These are phyloP conservation scores for Ophiostoma tasmaniense DNA, from an alignment of 2,329 filamentous ascomycete genomes.

Conservation along the genomic window DNA sequence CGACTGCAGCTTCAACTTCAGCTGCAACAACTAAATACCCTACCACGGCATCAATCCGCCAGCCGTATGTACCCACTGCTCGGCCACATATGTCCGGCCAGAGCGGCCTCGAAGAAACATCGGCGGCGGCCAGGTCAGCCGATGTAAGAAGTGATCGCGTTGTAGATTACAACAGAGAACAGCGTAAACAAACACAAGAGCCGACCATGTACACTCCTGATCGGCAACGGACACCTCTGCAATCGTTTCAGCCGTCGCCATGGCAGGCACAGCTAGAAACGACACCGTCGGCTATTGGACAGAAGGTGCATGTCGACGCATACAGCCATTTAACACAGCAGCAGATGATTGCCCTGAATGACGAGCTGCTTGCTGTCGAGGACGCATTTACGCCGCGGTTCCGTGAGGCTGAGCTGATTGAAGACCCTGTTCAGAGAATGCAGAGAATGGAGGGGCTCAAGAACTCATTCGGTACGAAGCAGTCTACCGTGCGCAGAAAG, in stretches of 20 bases:
- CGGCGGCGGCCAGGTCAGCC: neutral
- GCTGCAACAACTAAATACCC: neutral
- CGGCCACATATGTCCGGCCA: neutral
- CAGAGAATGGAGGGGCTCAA: constrained; percentile 35
- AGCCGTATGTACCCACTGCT: neutral
- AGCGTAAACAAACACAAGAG: neutral
- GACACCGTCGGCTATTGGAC: neutral
- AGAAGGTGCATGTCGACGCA: constrained; percentile 26
- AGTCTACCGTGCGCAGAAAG: constrained; percentile 48
- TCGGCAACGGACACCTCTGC: neutral
- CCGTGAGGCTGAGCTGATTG: constrained; percentile 33
- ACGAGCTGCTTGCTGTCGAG: constrained; percentile 33
- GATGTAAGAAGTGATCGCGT: neutral
- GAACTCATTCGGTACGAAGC: constrained; percentile 47
- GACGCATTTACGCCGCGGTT: constrained; percentile 34
- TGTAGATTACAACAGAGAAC: neutral
- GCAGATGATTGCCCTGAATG: too few species aligned
- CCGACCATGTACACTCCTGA: neutral
- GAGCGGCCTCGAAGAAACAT: neutral
- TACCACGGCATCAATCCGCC: neutral
- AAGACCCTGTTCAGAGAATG: constrained; percentile 28
- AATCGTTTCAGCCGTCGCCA: constrained; percentile 9
- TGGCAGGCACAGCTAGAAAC: neutral
- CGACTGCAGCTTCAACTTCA: neutral
- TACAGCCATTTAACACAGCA: too few species aligned